Base-by-base conservation (phyloP, 2,329 filamentous ascomycete genomes). In the Xylariaceae sp. region DNA sequence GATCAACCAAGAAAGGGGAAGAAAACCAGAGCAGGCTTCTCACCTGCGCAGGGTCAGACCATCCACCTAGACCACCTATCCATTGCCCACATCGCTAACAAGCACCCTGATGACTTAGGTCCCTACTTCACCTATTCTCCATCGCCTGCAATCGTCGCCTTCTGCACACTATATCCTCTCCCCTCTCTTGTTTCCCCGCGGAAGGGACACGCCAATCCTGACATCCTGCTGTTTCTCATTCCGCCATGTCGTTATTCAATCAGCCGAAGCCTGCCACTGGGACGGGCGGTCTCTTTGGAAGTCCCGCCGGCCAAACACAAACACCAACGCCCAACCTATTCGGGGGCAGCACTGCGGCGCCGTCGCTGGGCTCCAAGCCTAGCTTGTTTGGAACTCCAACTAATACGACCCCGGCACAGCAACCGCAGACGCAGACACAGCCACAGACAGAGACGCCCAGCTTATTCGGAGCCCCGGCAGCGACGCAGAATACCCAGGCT, bases 171-270 rank as follows among this genome's bases (percentile, higher is more conserved):
- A 12, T n/a, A 13, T 9, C 12, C 5, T 18, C 16, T 39, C 6
- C 22, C 5, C 47, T 30, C 26, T 16, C 30, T 26, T 29, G 2
- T 13, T 13, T 29, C 36, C 16, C 22, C 40, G 43, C 40, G 36
- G 41, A n/a, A n/a, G 41, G 12, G 9, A 44, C 32, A 6, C 3
- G 16, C 43, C 18, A 26, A 36, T 16, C 22, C 10, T 37, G 13
- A 41, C 30, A 30, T 15, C 30, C 21, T 21, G 26, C 32, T 15
- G 19, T 16, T 44, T 26, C n/a, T n/a, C n/a, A 22, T 42, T 43
- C 32, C 47, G 43, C 42, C 37, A 67, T 66, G 64, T 64, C 63
- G 56, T 44, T 62, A 19, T 66, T 65, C 43, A 58, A 56, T 10
- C 50, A 49, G 10, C 56, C 58, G 53, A 29, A 50, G n/a, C 19